A percentile compares a stretch with the other conserved stretches of the same genome.
Evolutionary conservation across 148 eudicot genomes (phyloP).

Genomic region (Cornus suecica): DNA sequence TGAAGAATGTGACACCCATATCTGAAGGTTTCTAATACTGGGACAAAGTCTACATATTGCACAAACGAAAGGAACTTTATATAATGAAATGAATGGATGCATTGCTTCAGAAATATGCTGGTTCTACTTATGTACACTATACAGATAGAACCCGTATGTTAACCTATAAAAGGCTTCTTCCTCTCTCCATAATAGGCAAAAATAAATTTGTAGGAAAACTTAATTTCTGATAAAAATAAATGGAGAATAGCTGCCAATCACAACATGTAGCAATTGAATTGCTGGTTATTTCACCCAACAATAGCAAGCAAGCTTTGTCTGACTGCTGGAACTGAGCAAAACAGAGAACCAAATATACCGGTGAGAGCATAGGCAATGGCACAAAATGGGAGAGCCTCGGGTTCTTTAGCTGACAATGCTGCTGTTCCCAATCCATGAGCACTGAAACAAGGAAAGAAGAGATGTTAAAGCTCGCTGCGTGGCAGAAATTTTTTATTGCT

Average conservation of each 20-base stretch:
- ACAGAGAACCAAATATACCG: constrained; percentile 81
- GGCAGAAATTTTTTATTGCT: not conserved
- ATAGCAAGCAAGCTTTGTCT: constrained; percentile 85
- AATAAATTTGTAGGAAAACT: not conserved
- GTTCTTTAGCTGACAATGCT: constrained; percentile 96
- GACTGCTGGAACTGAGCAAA: constrained; percentile 83
- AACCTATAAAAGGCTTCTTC: not conserved
- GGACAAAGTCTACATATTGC: not conserved
- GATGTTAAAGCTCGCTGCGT: not conserved
- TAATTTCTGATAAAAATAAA: not conserved
- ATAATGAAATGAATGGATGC: not conserved
- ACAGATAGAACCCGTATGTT: not conserved
- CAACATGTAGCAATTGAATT: not conserved
- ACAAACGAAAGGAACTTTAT: not conserved
- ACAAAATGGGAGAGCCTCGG: constrained; percentile 97
- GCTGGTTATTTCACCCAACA: constrained; percentile 50
- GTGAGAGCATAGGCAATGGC: constrained; percentile 96
- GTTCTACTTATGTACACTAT: not conserved
- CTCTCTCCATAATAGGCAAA: not conserved
- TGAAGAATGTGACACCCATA: no score
- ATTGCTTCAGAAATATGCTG: not conserved
- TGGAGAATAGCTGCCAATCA: not conserved
- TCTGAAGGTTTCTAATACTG: not conserved
- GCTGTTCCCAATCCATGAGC: constrained; percentile 99
- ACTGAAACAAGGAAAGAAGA: constrained; percentile 33